Percentiles rank a stretch among this genome's conserved stretches.
phyloP scores from a whole-genome alignment of 345 rosid genomes.

The Pistacia atlantica region DNA sequence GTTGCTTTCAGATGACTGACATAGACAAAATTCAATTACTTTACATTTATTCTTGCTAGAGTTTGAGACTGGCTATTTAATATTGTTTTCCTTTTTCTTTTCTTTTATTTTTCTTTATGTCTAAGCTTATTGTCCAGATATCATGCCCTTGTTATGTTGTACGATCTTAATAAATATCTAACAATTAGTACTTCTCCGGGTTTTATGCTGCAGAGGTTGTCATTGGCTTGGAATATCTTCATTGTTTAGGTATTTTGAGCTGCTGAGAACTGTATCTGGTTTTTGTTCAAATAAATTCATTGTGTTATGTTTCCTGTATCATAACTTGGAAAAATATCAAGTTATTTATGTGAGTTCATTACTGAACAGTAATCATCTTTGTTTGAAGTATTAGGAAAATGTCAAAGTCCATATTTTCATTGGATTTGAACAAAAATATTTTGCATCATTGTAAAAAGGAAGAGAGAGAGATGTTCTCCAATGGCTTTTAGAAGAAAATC shows the following conservation, averaged over 20 bases:
- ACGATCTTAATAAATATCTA: constrained; percentile 5
- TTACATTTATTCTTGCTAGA: neutral
- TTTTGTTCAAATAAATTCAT: constrained; percentile 1
- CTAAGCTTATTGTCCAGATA: neutral
- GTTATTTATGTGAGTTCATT: neutral
- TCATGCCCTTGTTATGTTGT: neutral
- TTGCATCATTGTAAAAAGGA: neutral
- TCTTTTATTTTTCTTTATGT: neutral
- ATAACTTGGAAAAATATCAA: neutral
- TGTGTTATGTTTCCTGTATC: neutral
- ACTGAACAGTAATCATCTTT: neutral
- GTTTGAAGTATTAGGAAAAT: neutral
- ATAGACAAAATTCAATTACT: neutral
- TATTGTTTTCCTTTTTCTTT: neutral
- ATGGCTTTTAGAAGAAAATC: too few species aligned
- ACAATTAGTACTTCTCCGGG: constrained; percentile 43
- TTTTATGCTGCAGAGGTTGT: constrained; percentile 93
- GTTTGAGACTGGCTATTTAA: neutral
- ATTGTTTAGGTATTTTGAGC: constrained; percentile 80
- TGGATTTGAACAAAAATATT: constrained; percentile 3
- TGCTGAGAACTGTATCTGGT: neutral
- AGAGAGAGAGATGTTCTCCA: too few species aligned
- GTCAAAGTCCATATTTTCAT: neutral
- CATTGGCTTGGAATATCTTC: constrained; percentile 89
- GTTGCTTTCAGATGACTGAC: constrained; percentile 6